Base-by-base conservation (phyloP, 257 asterid genomes). In the Ocimum tenuiflorum region DNA sequence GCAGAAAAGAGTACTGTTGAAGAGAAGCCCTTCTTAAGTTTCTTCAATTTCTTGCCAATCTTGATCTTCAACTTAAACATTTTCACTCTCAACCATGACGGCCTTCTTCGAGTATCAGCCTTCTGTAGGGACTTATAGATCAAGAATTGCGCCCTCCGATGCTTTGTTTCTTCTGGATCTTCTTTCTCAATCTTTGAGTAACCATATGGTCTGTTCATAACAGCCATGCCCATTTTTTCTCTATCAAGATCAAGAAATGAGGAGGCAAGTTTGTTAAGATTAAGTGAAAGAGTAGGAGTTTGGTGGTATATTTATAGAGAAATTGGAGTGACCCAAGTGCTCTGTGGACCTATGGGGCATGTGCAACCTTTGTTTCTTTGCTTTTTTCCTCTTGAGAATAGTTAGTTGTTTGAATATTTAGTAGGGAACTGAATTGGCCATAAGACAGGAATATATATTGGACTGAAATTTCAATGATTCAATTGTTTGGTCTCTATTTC, bases 81-180 rank as follows among this genome's bases (percentile, higher is more conserved):
- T 60, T 76, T 84, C 24, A 91, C 91, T 49, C 81, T 79, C 68
- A 84, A 13, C 90, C 90, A 86, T 0, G 96, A 80, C 0, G 86
- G 85, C 52, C 80, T 76, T 65, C 81, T 75, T 11, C 49, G 70
- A 7, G 17, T 60, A 59, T 91, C 96, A 10, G 79, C 88, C 64
- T 68, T 81, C 73, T 79, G 66, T 74, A 91, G 39, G 10, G 81
- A 63, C 80, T 84, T 86, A 83, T 86, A 84, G 22, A 91, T 91
- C 88, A 91, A 75, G 86, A 86, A 88, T 55, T 88, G 96, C 2
- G 97, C 91, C 54, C 38, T 54, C 14, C 96, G 61, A 43, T 80
- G 89, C 70, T 56, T 70, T 31, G 45, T 39, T 18, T 88, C 97
- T 8, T 88, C 95, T 0, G 79, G 80, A 61, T 91, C 97, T 60